Percentiles rank a stretch among this genome's conserved stretches.
Conservation (phyloP, 257 asterid species). For the Solanum dulcamara region DNA sequence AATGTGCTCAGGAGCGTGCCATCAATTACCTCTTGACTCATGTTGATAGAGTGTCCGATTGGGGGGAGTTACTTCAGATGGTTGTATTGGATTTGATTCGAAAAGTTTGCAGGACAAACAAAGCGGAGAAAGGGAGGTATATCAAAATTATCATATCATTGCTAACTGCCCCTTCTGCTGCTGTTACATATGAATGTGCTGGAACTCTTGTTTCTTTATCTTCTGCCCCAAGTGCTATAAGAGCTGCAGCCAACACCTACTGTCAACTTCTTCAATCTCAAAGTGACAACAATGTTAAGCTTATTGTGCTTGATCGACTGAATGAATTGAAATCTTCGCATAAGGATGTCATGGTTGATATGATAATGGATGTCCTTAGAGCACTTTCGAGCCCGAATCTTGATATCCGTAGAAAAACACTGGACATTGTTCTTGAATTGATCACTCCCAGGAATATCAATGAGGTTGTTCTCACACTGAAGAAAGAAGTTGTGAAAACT, state of each 20-base stretch:
- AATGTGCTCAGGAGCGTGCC: slow-evolving; percentile 87
- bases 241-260: slow-evolving; percentile 90
- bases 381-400: slow-evolving; percentile 87
- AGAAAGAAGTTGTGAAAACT: slow-evolving; percentile 93
- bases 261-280: slow-evolving; percentile 94
- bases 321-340: slow-evolving; percentile 74
- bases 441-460: slow-evolving; percentile 77
- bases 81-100: slow-evolving; percentile 82
- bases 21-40: slow-evolving; percentile 63
- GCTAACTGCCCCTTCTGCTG: slow-evolving; percentile 79
- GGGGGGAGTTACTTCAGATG: slow-evolving; percentile 93
- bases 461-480: slow-evolving; percentile 81
- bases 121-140: slow-evolving; percentile 82
- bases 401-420: slow-evolving; percentile 78
- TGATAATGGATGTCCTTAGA: slow-evolving; percentile 91
- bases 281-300: slow-evolving; percentile 88
- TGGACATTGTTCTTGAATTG: slow-evolving; percentile 86
- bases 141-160: slow-evolving; percentile 78
- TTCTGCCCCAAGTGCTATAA: slow-evolving; percentile 86
- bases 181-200: slow-evolving; percentile 85
- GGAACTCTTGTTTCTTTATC: slow-evolving; percentile 90
- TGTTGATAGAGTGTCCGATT: slow-evolving; percentile 67
- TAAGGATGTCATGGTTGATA: slow-evolving; percentile 70
- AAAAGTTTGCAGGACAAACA: slow-evolving; percentile 86
- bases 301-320: slow-evolving; percentile 77